phyloP scores from a whole-genome alignment of 257 asterid species.

The Salvia miltiorrhiza region DNA sequence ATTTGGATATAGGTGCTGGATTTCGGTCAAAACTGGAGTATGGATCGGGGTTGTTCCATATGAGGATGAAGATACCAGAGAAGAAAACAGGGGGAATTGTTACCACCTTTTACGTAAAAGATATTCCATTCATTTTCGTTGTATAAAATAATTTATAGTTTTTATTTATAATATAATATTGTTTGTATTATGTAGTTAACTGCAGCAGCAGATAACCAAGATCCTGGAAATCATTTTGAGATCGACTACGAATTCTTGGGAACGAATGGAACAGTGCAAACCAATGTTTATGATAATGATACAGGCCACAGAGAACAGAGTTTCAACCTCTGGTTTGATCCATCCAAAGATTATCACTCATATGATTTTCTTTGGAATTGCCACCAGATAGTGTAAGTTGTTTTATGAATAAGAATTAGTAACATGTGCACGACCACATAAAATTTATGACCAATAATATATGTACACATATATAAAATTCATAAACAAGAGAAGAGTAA shows the following conservation, averaged over 20 bases:
- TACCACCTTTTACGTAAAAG: constrained; percentile 39
- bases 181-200: constrained; percentile 27
- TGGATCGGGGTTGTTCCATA: constrained; percentile 39
- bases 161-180: background rate
- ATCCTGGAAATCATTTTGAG: constrained; percentile 33
- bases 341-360: constrained; percentile 43
- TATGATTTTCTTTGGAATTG: constrained; percentile 50
- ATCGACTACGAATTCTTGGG: constrained; percentile 52
- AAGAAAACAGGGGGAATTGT: constrained; percentile 37
- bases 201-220: constrained; percentile 5
- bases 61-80: constrained; percentile 40
- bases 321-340: constrained; percentile 54
- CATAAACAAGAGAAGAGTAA: too few species aligned
- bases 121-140: background rate
- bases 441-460: too few species aligned
- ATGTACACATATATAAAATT: too few species aligned
- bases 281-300: constrained; percentile 45
- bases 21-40: constrained; percentile 34
- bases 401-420: too few species aligned
- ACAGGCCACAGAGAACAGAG: constrained; percentile 37
- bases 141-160: background rate
- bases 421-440: too few species aligned
- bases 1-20: constrained; percentile 38
- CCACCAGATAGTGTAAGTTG: constrained; percentile 36
- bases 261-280: constrained; percentile 34